Conservation (phyloP, 768 basidiomycete species). For the Dictyophora rubrovolvata region DNA sequence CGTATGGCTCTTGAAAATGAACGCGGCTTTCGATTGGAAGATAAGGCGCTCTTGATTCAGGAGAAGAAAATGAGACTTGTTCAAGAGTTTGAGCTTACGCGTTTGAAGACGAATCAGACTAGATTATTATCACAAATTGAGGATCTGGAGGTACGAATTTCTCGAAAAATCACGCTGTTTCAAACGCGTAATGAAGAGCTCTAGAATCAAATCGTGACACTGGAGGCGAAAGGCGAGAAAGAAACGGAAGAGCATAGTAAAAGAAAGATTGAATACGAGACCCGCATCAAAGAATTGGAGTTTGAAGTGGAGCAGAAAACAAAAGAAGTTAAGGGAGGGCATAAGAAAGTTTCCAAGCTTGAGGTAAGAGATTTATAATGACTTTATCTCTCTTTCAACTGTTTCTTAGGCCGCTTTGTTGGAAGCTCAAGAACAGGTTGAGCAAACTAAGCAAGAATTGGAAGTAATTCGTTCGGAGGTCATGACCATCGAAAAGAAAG, state of each 20-base stretch:
- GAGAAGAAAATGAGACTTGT: constrained; percentile 53
- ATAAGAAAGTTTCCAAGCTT: constrained; percentile 30
- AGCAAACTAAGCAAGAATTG: constrained; percentile 23
- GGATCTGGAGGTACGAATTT: constrained; percentile 32
- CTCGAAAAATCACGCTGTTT: constrained; percentile 41
- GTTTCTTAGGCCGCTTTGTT: constrained; percentile 27
- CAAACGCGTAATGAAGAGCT: constrained; percentile 50
- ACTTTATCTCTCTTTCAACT: background rate
- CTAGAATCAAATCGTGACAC: constrained; percentile 47
- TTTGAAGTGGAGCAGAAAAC: constrained; percentile 22
- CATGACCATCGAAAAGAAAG: constrained; percentile 9
- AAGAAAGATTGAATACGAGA: constrained; percentile 45
- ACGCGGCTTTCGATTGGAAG: constrained; percentile 38
- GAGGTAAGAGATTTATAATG: constrained; percentile 39
- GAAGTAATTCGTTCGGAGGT: constrained; percentile 17
- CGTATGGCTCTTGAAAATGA: constrained; percentile 45
- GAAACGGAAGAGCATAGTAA: constrained; percentile 48
- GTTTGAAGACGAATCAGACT: constrained; percentile 53
- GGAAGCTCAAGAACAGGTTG: constrained; percentile 26
- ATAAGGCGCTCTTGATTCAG: constrained; percentile 41
- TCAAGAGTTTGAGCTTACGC: constrained; percentile 56
- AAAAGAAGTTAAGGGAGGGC: constrained; percentile 20
- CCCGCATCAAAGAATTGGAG: constrained; percentile 39
- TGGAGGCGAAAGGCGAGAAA: constrained; percentile 54
- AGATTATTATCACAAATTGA: constrained; percentile 46